Percentiles rank a stretch among this genome's conserved stretches.
These are phyloP conservation scores for Smittium culicis DNA, from an alignment of 371 early-diverging fungal species.

Conservation along the genomic window DNA sequence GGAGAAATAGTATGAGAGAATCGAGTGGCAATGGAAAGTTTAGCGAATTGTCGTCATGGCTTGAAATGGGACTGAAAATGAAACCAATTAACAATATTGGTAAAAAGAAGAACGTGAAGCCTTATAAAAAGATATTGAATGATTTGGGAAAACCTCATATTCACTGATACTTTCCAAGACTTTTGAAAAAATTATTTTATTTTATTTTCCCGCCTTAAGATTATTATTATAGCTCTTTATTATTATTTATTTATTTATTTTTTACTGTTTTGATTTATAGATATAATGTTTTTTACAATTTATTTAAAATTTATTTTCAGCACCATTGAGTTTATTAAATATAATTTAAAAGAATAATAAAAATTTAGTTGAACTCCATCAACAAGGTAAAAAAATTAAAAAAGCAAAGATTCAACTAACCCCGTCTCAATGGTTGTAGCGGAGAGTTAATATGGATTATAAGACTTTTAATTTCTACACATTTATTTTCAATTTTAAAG, in stretches of 20 bases:
- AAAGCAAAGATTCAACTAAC: too few species aligned
- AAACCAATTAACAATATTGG: not conserved
- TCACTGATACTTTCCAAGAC: not conserved
- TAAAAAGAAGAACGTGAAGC: not conserved
- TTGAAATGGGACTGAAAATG: conserved; percentile 1
- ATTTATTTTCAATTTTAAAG: too few species aligned
- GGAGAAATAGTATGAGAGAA: not conserved
- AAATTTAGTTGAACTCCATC: too few species aligned
- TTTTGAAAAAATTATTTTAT: not conserved
- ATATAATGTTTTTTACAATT: not conserved
- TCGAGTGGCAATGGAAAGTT: not conserved
- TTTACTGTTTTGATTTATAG: too few species aligned
- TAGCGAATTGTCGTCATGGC: conserved; percentile 2
- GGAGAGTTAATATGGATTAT: too few species aligned
- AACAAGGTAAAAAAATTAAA: too few species aligned
- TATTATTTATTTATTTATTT: too few species aligned
- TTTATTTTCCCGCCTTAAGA: conserved; percentile 3
- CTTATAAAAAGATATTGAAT: conserved; percentile 4
- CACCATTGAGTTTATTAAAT: too few species aligned
- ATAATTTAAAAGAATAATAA: too few species aligned
- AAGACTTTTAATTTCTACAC: too few species aligned
- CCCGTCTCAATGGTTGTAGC: too few species aligned
- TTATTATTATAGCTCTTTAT: too few species aligned
- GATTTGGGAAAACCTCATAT: conserved; percentile 3
- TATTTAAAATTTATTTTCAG: not conserved